Conservation (phyloP, 495 filamentous ascomycete species). For the Viridothelium virens region DNA sequence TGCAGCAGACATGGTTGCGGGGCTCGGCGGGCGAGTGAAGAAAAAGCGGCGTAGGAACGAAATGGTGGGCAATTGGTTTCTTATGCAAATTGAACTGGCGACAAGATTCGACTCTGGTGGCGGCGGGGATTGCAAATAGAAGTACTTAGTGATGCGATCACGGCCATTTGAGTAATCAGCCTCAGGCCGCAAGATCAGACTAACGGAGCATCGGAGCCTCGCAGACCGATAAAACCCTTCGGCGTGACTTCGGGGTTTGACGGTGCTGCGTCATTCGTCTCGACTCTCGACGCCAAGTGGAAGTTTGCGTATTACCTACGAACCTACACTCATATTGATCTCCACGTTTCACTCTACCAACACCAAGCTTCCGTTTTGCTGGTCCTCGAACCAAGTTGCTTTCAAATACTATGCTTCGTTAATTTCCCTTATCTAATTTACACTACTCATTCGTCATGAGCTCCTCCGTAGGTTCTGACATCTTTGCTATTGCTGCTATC, state of each 20-base stretch:
- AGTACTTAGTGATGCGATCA: neutral
- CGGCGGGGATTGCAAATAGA: neutral
- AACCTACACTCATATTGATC: neutral
- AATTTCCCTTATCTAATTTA: neutral
- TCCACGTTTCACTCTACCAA: neutral
- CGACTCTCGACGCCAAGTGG: neutral
- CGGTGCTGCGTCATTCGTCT: neutral
- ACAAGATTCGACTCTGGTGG: neutral
- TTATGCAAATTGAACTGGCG: neutral
- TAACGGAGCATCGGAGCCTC: neutral
- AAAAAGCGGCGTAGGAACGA: constrained; percentile 74
- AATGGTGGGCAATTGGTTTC: constrained; percentile 23
- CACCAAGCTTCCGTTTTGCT: neutral
- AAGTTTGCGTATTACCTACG: neutral
- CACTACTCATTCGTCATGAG: constrained; percentile 10
- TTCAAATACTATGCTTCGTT: neutral
- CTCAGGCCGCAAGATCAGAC: neutral
- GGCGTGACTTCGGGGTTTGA: neutral
- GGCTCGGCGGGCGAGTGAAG: constrained; percentile 42
- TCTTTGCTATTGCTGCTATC: constrained; percentile 66
- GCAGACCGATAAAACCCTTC: neutral
- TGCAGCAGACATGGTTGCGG: constrained; percentile 72
- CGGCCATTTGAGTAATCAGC: no score
- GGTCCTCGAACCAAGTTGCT: no score
- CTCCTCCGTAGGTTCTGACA: constrained; percentile 54